Percentiles rank a stretch among this genome's conserved stretches.
Conservation (phyloP, 139 green algal genomes). For the Diplosphaera chodatii region DNA sequence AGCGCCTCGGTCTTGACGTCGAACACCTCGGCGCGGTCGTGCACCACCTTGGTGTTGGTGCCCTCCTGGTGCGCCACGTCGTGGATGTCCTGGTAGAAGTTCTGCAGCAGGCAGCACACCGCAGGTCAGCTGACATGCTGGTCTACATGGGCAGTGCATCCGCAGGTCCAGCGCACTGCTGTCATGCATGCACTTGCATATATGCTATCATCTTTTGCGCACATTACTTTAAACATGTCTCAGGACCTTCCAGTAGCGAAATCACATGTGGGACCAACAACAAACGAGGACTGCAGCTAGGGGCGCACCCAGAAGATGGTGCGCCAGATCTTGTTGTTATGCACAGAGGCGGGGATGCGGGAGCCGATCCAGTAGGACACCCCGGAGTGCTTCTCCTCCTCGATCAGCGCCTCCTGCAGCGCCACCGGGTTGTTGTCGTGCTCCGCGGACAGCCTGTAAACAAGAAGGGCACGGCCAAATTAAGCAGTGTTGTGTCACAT, state of each 20-base stretch:
- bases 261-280: too few relatives aligned
- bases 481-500: background rate
- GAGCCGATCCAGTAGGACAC: background rate
- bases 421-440: background rate
- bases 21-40: conserved; percentile 56
- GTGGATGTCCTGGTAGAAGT: background rate
- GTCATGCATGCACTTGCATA: too few relatives aligned
- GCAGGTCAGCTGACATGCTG: too few relatives aligned
- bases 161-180: too few relatives aligned
- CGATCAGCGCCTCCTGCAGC: background rate
- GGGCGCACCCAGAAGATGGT: background rate
- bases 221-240: too few relatives aligned
- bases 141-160: too few relatives aligned
- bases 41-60: conserved; percentile 19
- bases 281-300: too few relatives aligned
- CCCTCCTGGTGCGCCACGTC: conserved; percentile 20
- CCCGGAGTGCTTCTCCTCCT: background rate
- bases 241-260: too few relatives aligned
- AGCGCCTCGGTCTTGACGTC: conserved; percentile 58
- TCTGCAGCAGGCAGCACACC: too few relatives aligned
- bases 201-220: too few relatives aligned
- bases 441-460: conserved; percentile 5
- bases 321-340: background rate
- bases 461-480: too few relatives aligned
- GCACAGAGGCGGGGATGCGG: background rate